Percentiles rank a stretch among this genome's conserved stretches.
These are phyloP conservation scores for Hydnomerulius pinastri DNA, from an alignment of 768 basidiomycete genomes.

Conservation along the genomic window DNA sequence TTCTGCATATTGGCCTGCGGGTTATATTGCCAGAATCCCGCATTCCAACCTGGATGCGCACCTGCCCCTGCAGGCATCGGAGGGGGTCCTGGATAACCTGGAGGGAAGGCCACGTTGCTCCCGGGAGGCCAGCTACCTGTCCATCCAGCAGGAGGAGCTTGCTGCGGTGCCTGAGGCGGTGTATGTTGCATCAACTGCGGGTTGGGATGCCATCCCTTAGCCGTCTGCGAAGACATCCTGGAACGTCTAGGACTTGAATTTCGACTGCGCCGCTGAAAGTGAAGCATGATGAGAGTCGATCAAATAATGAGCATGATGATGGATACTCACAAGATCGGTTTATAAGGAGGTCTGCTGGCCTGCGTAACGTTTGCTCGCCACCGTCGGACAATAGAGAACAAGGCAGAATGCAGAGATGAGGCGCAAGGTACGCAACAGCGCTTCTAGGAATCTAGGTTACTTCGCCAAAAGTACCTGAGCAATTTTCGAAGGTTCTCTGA, in stretches of 20 bases:
- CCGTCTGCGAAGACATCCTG: constrained; percentile 24
- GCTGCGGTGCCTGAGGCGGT: constrained; percentile 7
- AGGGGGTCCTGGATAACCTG: constrained; percentile 47
- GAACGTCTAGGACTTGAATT: background rate
- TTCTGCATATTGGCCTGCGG: constrained; percentile 36
- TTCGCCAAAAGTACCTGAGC: background rate
- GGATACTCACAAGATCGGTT: background rate
- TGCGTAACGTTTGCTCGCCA: background rate
- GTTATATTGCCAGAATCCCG: constrained; percentile 55
- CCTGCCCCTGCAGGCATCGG: constrained; percentile 55
- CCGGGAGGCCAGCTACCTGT: constrained; percentile 39
- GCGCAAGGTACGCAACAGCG: background rate
- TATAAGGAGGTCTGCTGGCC: background rate
- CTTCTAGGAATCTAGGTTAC: background rate
- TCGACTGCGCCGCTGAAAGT: background rate
- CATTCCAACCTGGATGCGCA: constrained; percentile 47
- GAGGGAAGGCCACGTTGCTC: constrained; percentile 28
- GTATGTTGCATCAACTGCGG: constrained; percentile 36
- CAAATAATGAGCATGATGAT: background rate
- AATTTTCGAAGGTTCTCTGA: background rate
- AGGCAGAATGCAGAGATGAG: background rate
- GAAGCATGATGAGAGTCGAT: constrained; percentile 12
- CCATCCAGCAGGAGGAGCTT: constrained; percentile 31
- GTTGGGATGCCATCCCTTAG: constrained; percentile 35
- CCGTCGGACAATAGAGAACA: background rate